Evolutionary conservation across 192 early-diverging fungal genomes (phyloP).

Genomic region (Gryganskiella cystojenkinii): DNA sequence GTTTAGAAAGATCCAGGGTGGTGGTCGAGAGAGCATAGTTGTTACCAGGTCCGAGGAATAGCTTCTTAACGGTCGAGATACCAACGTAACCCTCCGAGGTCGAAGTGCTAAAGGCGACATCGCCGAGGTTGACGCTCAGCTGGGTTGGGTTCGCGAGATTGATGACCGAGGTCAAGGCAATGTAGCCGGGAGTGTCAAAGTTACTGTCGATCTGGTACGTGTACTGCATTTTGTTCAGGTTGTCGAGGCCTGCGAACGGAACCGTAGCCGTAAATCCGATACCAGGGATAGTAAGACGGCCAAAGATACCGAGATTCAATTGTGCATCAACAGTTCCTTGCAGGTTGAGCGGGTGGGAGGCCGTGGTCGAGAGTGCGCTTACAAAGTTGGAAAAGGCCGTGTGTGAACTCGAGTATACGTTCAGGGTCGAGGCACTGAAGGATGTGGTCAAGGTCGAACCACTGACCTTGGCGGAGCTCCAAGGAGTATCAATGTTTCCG

Average conservation of each 20-base stretch:
- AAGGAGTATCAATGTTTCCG: conserved; percentile 11
- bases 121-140: conserved; percentile 10
- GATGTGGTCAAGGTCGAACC: conserved; percentile 4
- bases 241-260: conserved; percentile 11
- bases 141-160: conserved; percentile 15
- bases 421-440: conserved; percentile 8
- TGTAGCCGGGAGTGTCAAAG: background rate
- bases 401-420: background rate
- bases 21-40: conserved; percentile 12
- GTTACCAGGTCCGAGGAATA: conserved; percentile 12
- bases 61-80: conserved; percentile 12
- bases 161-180: conserved; percentile 4
- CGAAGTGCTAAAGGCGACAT: conserved; percentile 11
- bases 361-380: background rate
- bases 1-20: background rate
- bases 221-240: conserved; percentile 1
- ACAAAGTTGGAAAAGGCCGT: conserved; percentile 3
- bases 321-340: conserved; percentile 10
- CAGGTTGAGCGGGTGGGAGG: background rate
- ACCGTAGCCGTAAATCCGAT: conserved; percentile 19
- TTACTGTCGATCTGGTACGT: conserved; percentile 1
- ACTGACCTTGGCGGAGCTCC: conserved; percentile 2
- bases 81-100: background rate
- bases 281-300: background rate
- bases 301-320: conserved; percentile 17